Evolutionary conservation across 2,329 filamentous ascomycete species (phyloP), one percentile per base, ranked within the genome.

Genomic region (Diaporthe eres): DNA sequence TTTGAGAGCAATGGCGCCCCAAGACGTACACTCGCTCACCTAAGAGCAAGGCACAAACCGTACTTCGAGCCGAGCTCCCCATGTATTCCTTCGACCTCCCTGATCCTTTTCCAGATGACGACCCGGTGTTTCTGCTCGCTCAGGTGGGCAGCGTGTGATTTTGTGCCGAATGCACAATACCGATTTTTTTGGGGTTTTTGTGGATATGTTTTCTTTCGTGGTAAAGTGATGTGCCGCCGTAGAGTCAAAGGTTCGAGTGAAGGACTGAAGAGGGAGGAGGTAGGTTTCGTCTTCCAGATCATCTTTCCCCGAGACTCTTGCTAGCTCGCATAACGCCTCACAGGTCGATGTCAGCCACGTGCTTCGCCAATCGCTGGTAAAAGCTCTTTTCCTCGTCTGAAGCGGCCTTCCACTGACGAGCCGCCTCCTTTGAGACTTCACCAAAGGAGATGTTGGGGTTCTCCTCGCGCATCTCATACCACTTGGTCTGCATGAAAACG

Each of bases 21-120:
- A 72, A 60, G 70, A 51, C 58, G 44, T 53, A 34, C 70, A 31
- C 70, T 72, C 71, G 57, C 71, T 65, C 71, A 73, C 49, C 34
- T n/a, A 73, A 73, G 71, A 73, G 71, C 58, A 57, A 73, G 71
- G 17, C 51, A 65, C 58, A 73, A 42, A 61, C 58, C 12, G 58
- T 53, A 65, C 58, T 57, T 10, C 37, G 51, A 44, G 60, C 10
- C 22, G 25, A 44, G 17, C 31, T 13, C 49, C 12, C 13, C 9
- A 31, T 34, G 49, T 42, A 25, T 49, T 9, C 2, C 25, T 9
- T 55, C 34, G 34, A 55, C 49, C 49, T 42, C 19, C 49, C 22
- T 37, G 22, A 65, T 55, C 25, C 25, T 55, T 65, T 65, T 9
- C 61, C 34, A 19, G 37, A 12, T 51, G 51, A 65, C 55, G 71